Evolutionary conservation across 495 filamentous ascomycete genomes (phyloP), one percentile per base, ranked within the genome.

Genomic region (Aspergillus cristatus): DNA sequence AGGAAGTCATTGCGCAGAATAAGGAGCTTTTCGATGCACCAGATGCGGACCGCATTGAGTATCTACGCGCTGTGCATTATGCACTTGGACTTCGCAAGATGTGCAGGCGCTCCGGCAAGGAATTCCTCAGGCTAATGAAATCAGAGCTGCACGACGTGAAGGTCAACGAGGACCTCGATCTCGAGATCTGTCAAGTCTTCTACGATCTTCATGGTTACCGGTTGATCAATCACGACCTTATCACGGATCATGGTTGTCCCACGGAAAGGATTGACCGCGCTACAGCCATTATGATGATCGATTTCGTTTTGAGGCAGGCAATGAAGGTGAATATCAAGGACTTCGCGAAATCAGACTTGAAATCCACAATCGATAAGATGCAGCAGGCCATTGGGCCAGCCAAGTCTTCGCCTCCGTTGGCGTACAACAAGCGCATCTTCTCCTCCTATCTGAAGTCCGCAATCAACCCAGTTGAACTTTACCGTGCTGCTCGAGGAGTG

Each of bases 251-350:
- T 54, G 80, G 75, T 14, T 87, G 84, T 50, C 65, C 74, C 8
- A 52, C 77, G 1, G 86, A 94, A 43, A 74, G 77, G 35, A 70
- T 96, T 12, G 83, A 91, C 50, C 78, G 76, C 36, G 65, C 72
- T 4, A 86, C 81, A 35, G 87, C 87, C 0, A 62, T 86, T 37
- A 72, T 80, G 40, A 74, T 96, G 37, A 76, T 95, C 14, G 82
- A 90, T 38, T 81, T 87, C 48, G 75, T 97, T 17, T 75, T 93
- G 45, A 61, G 73, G 18, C 78, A 95, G 32, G 84, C 87, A 0
- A 77, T 79, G 40, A 79, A 81, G 38, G 81, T 95, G 67, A 83
- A 83, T 39, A 84, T 93, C 68, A 93, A 87, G 41, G 93, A 97
- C 48, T 55, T 99, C 18, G 75, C 85, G 6, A 97, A 93, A 57